Conservation (phyloP, 441 rosid species). For the Cnidoscolus chayamansa region DNA sequence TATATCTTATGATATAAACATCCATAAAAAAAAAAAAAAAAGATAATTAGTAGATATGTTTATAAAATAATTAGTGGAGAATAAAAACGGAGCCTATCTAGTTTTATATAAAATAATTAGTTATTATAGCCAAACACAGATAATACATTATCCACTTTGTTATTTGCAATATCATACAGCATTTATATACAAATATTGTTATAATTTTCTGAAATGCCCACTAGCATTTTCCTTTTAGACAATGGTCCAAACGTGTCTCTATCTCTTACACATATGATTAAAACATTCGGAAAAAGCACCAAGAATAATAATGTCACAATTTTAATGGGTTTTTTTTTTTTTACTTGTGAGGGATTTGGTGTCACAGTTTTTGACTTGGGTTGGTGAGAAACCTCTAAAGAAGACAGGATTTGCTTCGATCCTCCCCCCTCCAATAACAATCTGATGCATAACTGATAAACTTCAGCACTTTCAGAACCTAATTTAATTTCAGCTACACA, state of each 20-base stretch:
- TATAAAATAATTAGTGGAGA: too few relatives aligned
- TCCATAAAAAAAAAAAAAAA: too few relatives aligned
- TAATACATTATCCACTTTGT: slow-evolving; percentile 7
- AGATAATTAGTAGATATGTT: too few relatives aligned
- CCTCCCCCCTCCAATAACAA: slow-evolving; percentile 19
- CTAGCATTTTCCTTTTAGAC: slow-evolving; percentile 17
- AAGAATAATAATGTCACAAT: slow-evolving; percentile 22
- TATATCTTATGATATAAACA: too few relatives aligned
- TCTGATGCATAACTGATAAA: not conserved
- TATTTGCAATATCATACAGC: slow-evolving; percentile 9
- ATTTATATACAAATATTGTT: slow-evolving; percentile 17
- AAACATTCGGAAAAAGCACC: slow-evolving; percentile 27
- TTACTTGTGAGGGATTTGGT: slow-evolving; percentile 17
- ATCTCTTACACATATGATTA: slow-evolving; percentile 23
- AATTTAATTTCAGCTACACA: not conserved
- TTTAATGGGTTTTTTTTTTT: slow-evolving; percentile 16
- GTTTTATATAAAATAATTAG: too few relatives aligned
- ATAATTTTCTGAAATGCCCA: slow-evolving; percentile 19
- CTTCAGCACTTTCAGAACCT: slow-evolving; percentile 18
- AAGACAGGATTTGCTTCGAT: slow-evolving; percentile 31
- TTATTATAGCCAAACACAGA: too few relatives aligned
- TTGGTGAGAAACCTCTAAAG: slow-evolving; percentile 36
- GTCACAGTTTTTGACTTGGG: slow-evolving; percentile 1
- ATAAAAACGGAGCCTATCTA: too few relatives aligned
- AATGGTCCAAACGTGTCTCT: slow-evolving; percentile 26